Conservation (phyloP, 352 stramenopile genomes). For the Pythium phragmiticola region DNA sequence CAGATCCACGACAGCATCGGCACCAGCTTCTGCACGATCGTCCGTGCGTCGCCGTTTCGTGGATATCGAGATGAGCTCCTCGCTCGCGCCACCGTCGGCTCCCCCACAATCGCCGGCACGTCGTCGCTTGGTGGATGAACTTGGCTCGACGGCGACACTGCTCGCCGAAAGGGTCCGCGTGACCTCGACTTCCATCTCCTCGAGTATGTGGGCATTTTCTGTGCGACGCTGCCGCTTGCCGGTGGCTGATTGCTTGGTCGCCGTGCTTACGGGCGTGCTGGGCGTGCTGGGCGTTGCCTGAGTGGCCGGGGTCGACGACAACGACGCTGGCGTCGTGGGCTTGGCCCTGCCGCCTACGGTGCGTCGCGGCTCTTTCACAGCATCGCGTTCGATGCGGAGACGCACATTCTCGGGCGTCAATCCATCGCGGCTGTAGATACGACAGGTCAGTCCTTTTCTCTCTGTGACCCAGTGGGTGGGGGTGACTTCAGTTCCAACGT, state of each 20-base stretch:
- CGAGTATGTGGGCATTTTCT: slow-evolving; percentile 6
- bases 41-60: not conserved
- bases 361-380: not conserved
- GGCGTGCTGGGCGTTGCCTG: no score
- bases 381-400: slow-evolving; percentile 11
- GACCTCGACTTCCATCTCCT: slow-evolving; percentile 22
- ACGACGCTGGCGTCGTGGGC: not conserved
- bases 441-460: not conserved
- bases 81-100: no score
- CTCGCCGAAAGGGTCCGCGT: slow-evolving; percentile 1
- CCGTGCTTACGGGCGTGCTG: no score
- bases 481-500: slow-evolving; percentile 23
- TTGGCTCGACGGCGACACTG: not conserved
- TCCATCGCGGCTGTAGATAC: slow-evolving; percentile 6
- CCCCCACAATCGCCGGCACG: not conserved
- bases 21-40: not conserved
- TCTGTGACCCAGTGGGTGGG: not conserved
- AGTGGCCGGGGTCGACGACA: no score
- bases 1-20: not conserved
- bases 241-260: slow-evolving; percentile 5
- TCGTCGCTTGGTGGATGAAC: slow-evolving; percentile 5
- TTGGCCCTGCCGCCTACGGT: not conserved
- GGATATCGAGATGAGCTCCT: no score
- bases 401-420: slow-evolving; percentile 23
- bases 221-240: slow-evolving; percentile 10